These are phyloP conservation scores for Pichia eremophila DNA, from an alignment of 805 yeast genomes.

Conservation along the genomic window DNA sequence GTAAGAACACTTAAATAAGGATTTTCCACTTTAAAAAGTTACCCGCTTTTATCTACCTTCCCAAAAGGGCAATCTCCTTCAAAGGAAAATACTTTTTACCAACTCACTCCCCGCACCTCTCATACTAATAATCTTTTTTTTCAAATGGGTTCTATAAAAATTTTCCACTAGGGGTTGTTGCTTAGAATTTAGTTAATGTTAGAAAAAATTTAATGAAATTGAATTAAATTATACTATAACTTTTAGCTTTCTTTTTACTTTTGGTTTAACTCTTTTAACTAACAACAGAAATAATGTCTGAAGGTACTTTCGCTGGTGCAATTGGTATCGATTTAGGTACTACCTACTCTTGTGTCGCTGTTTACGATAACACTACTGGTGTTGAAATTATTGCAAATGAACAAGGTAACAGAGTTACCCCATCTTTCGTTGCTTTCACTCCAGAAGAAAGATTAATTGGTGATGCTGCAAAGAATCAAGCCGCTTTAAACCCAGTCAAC, in stretches of 20 bases:
- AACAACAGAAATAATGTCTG: slow-evolving; percentile 52
- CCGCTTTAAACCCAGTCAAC: slow-evolving; percentile 70
- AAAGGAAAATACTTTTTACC: too few relatives aligned
- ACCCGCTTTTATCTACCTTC: background rate
- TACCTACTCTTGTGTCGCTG: slow-evolving; percentile 70
- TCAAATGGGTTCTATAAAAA: background rate
- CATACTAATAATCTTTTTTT: too few relatives aligned
- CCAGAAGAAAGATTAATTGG: slow-evolving; percentile 72
- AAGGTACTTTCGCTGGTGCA: slow-evolving; percentile 99
- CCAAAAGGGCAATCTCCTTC: too few relatives aligned
- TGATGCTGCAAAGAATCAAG: slow-evolving; percentile 80
- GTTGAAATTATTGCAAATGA: slow-evolving; percentile 76
- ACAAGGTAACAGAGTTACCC: slow-evolving; percentile 81
- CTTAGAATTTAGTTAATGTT: too few relatives aligned
- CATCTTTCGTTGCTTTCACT: slow-evolving; percentile 74
- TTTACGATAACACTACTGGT: slow-evolving; percentile 52
- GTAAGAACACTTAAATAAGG: background rate
- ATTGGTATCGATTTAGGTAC: slow-evolving; percentile 98
- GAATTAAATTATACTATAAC: background rate
- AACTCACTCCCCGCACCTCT: too few relatives aligned
- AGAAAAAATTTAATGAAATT: background rate
- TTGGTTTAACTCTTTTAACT: background rate
- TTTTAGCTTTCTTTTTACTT: too few relatives aligned
- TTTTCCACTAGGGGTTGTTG: background rate
- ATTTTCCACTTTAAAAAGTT: background rate